Base-by-base conservation (phyloP, 1,139 yeast species). In the Suhomyces taliae region DNA sequence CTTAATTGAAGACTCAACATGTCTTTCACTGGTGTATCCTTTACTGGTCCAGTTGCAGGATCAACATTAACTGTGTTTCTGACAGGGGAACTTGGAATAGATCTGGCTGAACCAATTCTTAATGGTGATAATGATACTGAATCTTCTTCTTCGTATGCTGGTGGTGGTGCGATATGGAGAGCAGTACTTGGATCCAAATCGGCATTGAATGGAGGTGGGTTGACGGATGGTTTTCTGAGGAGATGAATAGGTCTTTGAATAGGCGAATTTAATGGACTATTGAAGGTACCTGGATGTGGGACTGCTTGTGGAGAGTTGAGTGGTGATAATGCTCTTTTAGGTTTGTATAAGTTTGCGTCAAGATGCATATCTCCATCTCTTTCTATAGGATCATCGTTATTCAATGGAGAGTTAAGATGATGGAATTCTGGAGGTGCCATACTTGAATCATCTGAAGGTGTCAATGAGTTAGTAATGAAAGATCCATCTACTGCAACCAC, bases 281-380 rank as follows among this genome's bases (percentile, higher is more conserved):
- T 47, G 46, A 69, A 61, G 2, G 68, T 68, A 4, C 60, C 72
- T 1, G 74, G 70, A 50, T 76, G 70, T 2, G 86, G 85, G 27
- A 72, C 53, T 1, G 87, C 85, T 53, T 81, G 87, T 2, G 84
- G 85, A 0, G 89, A 79, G 41, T 76, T 69, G 39, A 85, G 64
- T 3, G 60, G 48, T 5, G 53, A 47, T 15, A 35, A 36, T 26
- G 37, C 36, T 10, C 31, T 32, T 6, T 60, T 64, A 0, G 93
- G 93, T 55, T 78, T 76, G 59, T 82, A 86, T 14, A 86, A 59
- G 56, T 87, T 86, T 1, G 90, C 74, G 26, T 76, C 78, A 27
- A 82, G 58, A 58, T 80, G 82, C 65, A 78, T 72, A 44, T 72
- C 68, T 2, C 59, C 57, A 40, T 72, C 78, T 43, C 73, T 53